Base-by-base conservation (phyloP, 2,329 filamentous ascomycete genomes). In the Phialophora tarda region DNA sequence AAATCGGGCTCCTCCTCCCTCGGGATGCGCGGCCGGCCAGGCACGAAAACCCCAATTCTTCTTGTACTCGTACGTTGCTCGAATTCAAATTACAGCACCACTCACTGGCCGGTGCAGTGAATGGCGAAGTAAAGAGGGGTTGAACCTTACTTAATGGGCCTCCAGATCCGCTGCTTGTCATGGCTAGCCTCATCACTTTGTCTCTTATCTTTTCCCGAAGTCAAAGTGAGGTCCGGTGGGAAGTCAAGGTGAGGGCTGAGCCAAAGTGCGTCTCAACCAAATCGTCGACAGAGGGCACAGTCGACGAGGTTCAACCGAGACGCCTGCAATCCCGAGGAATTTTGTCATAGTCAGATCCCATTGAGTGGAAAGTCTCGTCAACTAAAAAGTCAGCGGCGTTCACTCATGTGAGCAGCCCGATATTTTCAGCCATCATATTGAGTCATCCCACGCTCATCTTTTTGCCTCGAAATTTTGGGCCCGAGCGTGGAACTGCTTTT, bases 131-230 rank as follows among this genome's bases (percentile, higher is more conserved):
- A 51, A 51, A 26, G 48, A 51, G 48, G 48, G 48, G 48, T 51
- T 17, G 48, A 51, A 51, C 23, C 48, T 51, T 51, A 51, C 34
- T 69, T 71, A 14, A 67, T 69, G 12, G 63, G 50, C 68, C 69
- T 48, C 65, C 69, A 26, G 58, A 65, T 4, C 69, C 69, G 24
- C 64, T 64, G 34, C 62, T 64, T 60, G 69, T 66, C 48, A 71
- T 51, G 48, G 48, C 48, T 23, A 51, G 24, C 48, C 48, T 51
- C 48, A 23, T 28, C 23, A 23, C 10, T 51, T 23, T 51, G 48
- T 26, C 10, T 51, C 48, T 51, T 51, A 51, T 51, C 48, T 51
- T 12, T 51, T 11, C 24, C 23, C 48, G 24, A 26, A 51, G 21
- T 51, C 48, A 51, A 51, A 51, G 48, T 23, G 23, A 51, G 48